phyloP scores from a whole-genome alignment of 2,329 filamentous ascomycete genomes.

The Parasarocladium wereldwijsianum region DNA sequence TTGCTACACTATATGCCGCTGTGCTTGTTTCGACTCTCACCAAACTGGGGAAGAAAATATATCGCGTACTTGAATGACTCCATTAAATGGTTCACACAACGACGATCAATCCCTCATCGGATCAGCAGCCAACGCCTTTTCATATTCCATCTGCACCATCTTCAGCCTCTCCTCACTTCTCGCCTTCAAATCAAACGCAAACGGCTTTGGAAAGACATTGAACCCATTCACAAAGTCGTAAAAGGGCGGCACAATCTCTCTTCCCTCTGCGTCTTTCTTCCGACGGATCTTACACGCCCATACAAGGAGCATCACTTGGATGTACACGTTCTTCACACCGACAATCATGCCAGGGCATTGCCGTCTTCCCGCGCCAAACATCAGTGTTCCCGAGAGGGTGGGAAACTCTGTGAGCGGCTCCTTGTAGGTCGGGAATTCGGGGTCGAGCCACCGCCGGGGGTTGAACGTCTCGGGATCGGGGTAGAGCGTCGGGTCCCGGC shows the following conservation, averaged over 20 bases:
- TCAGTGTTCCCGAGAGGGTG: slow-evolving; percentile 33
- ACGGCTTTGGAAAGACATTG: slow-evolving; percentile 2
- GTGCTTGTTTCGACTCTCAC: no score
- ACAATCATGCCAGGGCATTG: slow-evolving; percentile 3
- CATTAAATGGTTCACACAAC: no score
- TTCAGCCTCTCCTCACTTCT: background rate
- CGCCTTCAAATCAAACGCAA: slow-evolving; percentile 1
- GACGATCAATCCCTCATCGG: slow-evolving; percentile 1
- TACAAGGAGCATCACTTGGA: slow-evolving; percentile 3
- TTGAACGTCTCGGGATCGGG: slow-evolving; percentile 30
- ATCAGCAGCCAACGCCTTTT: background rate
- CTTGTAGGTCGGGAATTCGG: slow-evolving; percentile 24
- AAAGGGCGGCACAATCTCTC: slow-evolving; percentile 1
- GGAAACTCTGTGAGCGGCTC: slow-evolving; percentile 3
- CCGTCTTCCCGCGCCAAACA: slow-evolving; percentile 29
- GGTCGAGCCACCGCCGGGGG: slow-evolving; percentile 37
- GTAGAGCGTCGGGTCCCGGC: slow-evolving; percentile 27
- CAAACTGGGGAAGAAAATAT: no score
- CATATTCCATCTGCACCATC: background rate
- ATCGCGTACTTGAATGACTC: no score
- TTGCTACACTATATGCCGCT: no score
- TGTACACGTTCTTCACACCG: slow-evolving; percentile 2
- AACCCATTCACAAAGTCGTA: slow-evolving; percentile 3
- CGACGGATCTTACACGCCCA: slow-evolving; percentile 3
- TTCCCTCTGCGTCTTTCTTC: background rate